These are phyloP conservation scores for Cladosporium sp. DNA, from an alignment of 2,329 filamentous ascomycete species.

Conservation along the genomic window DNA sequence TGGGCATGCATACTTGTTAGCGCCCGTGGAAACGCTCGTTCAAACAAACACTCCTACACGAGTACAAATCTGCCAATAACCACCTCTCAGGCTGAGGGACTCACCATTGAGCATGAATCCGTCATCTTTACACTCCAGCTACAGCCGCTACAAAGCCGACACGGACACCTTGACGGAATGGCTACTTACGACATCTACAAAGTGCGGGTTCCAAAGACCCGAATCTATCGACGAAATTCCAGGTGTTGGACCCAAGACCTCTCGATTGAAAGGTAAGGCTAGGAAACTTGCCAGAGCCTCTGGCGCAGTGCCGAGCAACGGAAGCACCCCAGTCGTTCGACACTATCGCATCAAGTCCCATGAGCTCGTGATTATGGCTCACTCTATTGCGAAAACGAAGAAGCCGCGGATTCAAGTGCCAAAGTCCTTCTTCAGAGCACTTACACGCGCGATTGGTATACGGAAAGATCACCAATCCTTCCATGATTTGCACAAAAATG, in stretches of 20 bases:
- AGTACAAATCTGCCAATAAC: neutral
- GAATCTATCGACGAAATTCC: neutral
- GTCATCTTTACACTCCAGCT: neutral
- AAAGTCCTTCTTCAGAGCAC: too few species aligned
- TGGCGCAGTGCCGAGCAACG: too few species aligned
- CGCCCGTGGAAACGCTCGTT: too few species aligned
- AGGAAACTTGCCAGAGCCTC: neutral
- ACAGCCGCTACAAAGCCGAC: conserved; percentile 11
- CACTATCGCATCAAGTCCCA: neutral
- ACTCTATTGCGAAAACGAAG: neutral
- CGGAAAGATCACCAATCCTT: neutral
- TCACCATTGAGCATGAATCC: neutral
- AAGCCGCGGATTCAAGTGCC: neutral
- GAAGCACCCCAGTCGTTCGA: too few species aligned
- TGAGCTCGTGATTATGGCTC: neutral
- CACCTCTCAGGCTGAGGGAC: too few species aligned
- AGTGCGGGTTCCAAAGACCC: neutral
- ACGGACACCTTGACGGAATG: conserved; percentile 2
- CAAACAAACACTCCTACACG: neutral
- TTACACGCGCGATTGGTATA: neutral
- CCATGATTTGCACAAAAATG: neutral
- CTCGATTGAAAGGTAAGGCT: neutral
- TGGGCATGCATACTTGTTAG: neutral
- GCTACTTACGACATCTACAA: neutral
- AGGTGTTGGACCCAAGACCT: neutral